A percentile compares a stretch with the other conserved stretches of the same genome.
phyloP scores from a whole-genome alignment of 2,329 filamentous ascomycete species.

The Arachnomyces sp. region DNA sequence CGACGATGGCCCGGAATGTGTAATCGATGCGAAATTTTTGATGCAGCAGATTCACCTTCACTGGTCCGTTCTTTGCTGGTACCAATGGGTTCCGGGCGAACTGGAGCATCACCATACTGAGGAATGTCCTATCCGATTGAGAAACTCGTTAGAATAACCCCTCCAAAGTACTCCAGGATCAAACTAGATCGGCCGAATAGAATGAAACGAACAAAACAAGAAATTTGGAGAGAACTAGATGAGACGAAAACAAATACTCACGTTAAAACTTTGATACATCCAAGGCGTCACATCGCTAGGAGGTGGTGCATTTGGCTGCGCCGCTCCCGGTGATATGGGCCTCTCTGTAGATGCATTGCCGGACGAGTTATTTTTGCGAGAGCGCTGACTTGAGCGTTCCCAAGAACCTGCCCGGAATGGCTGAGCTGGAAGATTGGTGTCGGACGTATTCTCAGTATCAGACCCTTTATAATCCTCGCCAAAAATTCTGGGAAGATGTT shows the following conservation, averaged over 20 bases:
- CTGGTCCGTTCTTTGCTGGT: constrained; percentile 63
- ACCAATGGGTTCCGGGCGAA: constrained; percentile 61
- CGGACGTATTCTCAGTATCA: constrained; percentile 1
- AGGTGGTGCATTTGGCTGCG: constrained; percentile 74
- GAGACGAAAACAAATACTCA: constrained; percentile 34
- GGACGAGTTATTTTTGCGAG: constrained; percentile 62
- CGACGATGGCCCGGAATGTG: constrained; percentile 41
- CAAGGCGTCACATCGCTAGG: constrained; percentile 96
- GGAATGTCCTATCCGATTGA: constrained; percentile 55
- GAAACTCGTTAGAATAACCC: not conserved
- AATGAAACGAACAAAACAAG: not conserved
- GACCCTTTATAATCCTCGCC: constrained; percentile 56
- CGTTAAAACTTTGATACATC: constrained; percentile 79
- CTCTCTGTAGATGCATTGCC: constrained; percentile 42
- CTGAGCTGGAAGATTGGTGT: no score
- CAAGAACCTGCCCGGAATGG: no score
- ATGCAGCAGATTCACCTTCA: constrained; percentile 33
- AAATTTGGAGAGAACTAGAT: not conserved
- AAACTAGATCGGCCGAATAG: not conserved
- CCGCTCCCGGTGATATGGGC: constrained; percentile 65
- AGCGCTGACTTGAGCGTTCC: not conserved
- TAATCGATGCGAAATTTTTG: constrained; percentile 45
- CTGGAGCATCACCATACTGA: constrained; percentile 69
- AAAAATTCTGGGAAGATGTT: constrained; percentile 81
- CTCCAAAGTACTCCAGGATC: not conserved